These are phyloP conservation scores for Pinus tabuliformis DNA, from an alignment of 75 land plant species.

Conservation along the genomic window DNA sequence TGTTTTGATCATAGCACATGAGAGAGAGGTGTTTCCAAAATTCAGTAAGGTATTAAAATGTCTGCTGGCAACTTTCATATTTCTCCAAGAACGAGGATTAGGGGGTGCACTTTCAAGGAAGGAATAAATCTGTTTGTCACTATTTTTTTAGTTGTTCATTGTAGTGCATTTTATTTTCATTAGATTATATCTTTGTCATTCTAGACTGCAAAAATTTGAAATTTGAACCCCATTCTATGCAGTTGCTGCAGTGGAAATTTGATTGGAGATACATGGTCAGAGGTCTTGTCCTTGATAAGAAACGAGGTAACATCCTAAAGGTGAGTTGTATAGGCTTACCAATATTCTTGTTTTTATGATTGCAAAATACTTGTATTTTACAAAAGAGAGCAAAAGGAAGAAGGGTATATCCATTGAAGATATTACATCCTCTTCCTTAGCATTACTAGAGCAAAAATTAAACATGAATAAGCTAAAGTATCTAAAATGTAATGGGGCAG, in stretches of 20 bases:
- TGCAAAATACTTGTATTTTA: no score
- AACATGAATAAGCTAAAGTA: no score
- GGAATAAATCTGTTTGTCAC: not conserved
- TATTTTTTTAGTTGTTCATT: not conserved
- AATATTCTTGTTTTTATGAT: no score
- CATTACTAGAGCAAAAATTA: no score
- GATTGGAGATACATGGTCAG: slow-evolving; percentile 99
- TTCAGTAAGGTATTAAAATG: not conserved
- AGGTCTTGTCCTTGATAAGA: slow-evolving; percentile 96
- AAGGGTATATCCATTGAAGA: no score
- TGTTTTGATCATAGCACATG: not conserved
- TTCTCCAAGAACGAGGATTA: not conserved
- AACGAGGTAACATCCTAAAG: slow-evolving; percentile 95
- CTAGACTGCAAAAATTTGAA: not conserved
- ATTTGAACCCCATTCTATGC: slow-evolving; percentile 19
- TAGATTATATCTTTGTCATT: not conserved
- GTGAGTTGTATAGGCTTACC: slow-evolving; percentile 23
- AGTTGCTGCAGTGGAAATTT: slow-evolving; percentile 91
- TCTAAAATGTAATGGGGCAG: no score
- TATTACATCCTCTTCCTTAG: no score
- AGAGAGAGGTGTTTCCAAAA: not conserved
- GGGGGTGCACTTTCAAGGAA: not conserved
- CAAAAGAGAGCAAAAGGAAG: no score
- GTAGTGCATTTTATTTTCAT: slow-evolving; percentile 4
- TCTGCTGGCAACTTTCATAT: not conserved